phyloP scores from a whole-genome alignment of 1,284 basidiomycete species.

The Hemileia vastatrix region DNA sequence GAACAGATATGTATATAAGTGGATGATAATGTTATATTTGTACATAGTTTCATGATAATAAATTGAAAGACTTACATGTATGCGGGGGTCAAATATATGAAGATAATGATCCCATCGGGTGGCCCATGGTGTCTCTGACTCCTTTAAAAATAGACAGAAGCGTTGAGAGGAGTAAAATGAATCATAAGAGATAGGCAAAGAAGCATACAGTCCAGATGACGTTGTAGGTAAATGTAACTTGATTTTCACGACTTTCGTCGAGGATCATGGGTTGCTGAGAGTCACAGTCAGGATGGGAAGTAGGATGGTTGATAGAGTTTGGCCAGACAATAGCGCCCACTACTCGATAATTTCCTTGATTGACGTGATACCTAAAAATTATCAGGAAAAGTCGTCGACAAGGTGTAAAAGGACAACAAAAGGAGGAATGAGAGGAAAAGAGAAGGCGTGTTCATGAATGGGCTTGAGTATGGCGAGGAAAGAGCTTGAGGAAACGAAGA shows the following conservation, averaged over 20 bases:
- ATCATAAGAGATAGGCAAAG: not conserved
- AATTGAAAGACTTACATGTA: too few species aligned
- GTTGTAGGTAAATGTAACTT: constrained; percentile 79
- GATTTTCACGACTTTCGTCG: constrained; percentile 55
- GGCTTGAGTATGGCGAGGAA: not conserved
- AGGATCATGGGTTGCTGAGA: constrained; percentile 52
- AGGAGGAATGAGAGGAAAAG: too few species aligned
- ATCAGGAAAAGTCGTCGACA: not conserved
- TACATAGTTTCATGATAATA: too few species aligned
- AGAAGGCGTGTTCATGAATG: too few species aligned
- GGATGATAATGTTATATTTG: too few species aligned
- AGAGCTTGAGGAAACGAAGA: constrained; percentile 1
- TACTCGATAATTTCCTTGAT: constrained; percentile 58
- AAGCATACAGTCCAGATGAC: constrained; percentile 68
- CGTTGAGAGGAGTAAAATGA: not conserved
- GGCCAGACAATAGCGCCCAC: constrained; percentile 91
- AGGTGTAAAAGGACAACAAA: not conserved
- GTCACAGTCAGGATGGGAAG: constrained; percentile 31
- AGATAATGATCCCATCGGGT: constrained; percentile 95
- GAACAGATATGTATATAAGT: too few species aligned
- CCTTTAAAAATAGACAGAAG: constrained; percentile 47
- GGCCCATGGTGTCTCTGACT: constrained; percentile 64
- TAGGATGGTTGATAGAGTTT: constrained; percentile 52
- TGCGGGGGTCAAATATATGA: constrained; percentile 60
- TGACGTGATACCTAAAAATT: constrained; percentile 61